Evolutionary conservation across 2,329 filamentous ascomycete genomes (phyloP).

Genomic region (Drechslerella stenobrocha): DNA sequence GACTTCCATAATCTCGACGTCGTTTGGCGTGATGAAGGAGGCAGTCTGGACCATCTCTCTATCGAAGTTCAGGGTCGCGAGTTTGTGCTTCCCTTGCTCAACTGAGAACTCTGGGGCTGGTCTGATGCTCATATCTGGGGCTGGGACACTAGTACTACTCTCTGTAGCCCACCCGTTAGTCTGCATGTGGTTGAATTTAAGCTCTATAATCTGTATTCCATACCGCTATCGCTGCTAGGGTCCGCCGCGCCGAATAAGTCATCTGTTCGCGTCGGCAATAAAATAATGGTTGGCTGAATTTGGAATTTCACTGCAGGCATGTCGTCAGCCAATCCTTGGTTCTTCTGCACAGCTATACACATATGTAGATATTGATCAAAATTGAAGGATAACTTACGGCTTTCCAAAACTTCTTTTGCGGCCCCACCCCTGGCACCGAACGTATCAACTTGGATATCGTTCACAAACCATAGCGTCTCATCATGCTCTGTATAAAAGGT

Average conservation of each 20-base stretch:
- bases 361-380: too few relatives aligned
- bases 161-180: constrained; percentile 7
- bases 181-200: too few relatives aligned
- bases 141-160: background rate
- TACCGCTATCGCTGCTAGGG: constrained; percentile 2
- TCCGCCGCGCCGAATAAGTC: constrained; percentile 56
- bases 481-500: constrained; percentile 51
- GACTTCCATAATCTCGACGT: constrained; percentile 54
- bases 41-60: background rate
- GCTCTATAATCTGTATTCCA: background rate
- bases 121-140: constrained; percentile 30
- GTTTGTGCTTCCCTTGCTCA: constrained; percentile 37
- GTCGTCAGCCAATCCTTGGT: background rate
- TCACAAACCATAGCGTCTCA: constrained; percentile 51
- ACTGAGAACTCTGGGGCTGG: constrained; percentile 45
- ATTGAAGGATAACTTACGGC: constrained; percentile 34
- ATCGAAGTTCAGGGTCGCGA: constrained; percentile 13
- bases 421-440: constrained; percentile 21
- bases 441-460: constrained; percentile 50
- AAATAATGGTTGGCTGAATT: constrained; percentile 65
- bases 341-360: too few relatives aligned
- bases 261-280: constrained; percentile 64
- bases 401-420: constrained; percentile 32
- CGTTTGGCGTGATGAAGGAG: constrained; percentile 41
- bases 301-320: constrained; percentile 63